Evolutionary conservation across 495 filamentous ascomycete species (phyloP), one percentile per base, ranked within the genome.

Genomic region (Hypoxylon perforatum): DNA sequence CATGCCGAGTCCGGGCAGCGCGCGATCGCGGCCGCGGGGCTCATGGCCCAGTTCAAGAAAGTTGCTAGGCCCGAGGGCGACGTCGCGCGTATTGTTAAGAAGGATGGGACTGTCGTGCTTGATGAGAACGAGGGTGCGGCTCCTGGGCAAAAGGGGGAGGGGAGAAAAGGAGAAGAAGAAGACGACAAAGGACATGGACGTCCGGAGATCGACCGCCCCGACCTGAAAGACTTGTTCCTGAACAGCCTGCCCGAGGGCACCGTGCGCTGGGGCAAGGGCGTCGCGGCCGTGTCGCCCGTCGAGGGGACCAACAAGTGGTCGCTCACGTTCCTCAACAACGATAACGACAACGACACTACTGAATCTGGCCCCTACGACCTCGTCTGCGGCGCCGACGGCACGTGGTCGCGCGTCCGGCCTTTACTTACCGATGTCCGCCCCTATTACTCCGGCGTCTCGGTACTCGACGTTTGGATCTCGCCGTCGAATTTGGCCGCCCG

Each of bases 361-460:
- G 63, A 54, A 17, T 49, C 61, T 3, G 57, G 63, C 3, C 66
- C 63, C 0, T 84, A 82, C 58, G 84, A 88, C 67, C 72, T 89
- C 0, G 77, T 90, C 0, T 77, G 90, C 33, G 87, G 88, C 10
- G 86, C 87, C 3, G 88, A 90, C 58, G 88, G 88, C 8, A 85
- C 86, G 12, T 88, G 87, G 84, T 84, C 81, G 10, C 78, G 78
- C 47, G 80, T 86, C 4, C 80, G 87, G 22, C 69, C 64, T 0
- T 35, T 82, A 0, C 69, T 89, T 15, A 84, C 82, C 2, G 69
- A 78, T 35, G 73, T 75, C 30, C 69, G 73, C 59, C 88, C 86
- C 0, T 60, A 73, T 8, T 88, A 86, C 69, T 79, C 79, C 0
- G 84, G 85, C 54, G 66, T 82, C 38, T 74, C 73, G 1, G 70